A percentile compares a stretch with the other conserved stretches of the same genome.
These are phyloP conservation scores for Prillingera fragicola DNA, from an alignment of 1,284 basidiomycete genomes.

Conservation along the genomic window DNA sequence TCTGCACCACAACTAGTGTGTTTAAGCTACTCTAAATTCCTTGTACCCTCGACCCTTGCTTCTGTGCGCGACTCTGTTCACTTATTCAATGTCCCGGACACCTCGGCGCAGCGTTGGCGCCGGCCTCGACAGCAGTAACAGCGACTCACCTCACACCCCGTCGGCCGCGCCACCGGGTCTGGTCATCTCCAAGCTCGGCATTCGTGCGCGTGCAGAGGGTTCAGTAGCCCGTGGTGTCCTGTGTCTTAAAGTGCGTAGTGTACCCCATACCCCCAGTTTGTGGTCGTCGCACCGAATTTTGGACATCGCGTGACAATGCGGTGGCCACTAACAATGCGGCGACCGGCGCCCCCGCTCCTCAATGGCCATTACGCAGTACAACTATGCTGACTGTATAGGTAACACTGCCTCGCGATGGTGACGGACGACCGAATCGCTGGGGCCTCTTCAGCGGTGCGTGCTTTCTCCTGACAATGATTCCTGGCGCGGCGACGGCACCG, in stretches of 20 bases:
- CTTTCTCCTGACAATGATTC: neutral
- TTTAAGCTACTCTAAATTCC: too few species aligned
- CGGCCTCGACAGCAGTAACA: too few species aligned
- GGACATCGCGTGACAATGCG: too few species aligned
- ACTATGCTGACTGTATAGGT: slow-evolving; percentile 19
- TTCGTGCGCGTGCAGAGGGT: slow-evolving; percentile 27
- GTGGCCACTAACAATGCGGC: too few species aligned
- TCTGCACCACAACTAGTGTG: neutral
- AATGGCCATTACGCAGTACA: too few species aligned
- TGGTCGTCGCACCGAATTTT: too few species aligned
- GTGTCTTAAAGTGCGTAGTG: slow-evolving; percentile 32
- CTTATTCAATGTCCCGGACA: neutral
- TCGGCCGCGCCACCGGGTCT: slow-evolving; percentile 21
- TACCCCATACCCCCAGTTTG: too few species aligned
- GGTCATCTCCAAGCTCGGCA: slow-evolving; percentile 32
- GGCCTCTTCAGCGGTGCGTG: slow-evolving; percentile 30
- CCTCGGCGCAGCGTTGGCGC: neutral
- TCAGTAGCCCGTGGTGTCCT: slow-evolving; percentile 26
- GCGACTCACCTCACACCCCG: slow-evolving; percentile 1
- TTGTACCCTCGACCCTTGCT: too few species aligned
- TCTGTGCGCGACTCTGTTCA: too few species aligned
- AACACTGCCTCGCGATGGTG: slow-evolving; percentile 26
- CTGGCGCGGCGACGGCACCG: too few species aligned
- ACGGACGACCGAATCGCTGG: slow-evolving; percentile 24
- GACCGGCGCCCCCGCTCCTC: too few species aligned